phyloP scores from a whole-genome alignment of 352 stramenopile species.

The Phytophthora citrophthora region DNA sequence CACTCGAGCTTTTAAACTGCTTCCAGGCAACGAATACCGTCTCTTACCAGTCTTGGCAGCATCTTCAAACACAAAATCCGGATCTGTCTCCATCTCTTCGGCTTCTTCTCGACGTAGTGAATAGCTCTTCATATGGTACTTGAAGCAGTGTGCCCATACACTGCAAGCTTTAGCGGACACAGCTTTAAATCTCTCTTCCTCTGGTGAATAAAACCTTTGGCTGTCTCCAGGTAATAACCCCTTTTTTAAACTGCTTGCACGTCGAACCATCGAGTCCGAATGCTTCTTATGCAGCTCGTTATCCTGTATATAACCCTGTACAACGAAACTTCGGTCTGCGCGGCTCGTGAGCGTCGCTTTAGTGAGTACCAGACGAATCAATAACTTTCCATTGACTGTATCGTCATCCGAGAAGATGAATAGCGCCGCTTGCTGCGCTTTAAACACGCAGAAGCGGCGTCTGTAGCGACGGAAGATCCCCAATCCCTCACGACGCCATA shows the following conservation, averaged over 20 bases:
- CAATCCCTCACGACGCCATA: conserved; percentile 56
- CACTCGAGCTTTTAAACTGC: conserved; percentile 7
- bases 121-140: conserved; percentile 67
- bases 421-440: conserved; percentile 43
- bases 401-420: conserved; percentile 57
- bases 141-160: conserved; percentile 73
- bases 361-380: conserved; percentile 55
- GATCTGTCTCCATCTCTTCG: conserved; percentile 27
- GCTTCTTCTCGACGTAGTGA: conserved; percentile 11
- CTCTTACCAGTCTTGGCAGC: conserved; percentile 20
- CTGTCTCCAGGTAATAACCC: conserved; percentile 36
- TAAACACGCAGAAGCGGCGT: conserved; percentile 69
- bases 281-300: conserved; percentile 55
- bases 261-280: conserved; percentile 46
- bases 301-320: conserved; percentile 46
- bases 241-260: conserved; percentile 17
- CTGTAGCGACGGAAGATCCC: conserved; percentile 50
- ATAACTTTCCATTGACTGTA: conserved; percentile 42
- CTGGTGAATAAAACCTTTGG: conserved; percentile 48
- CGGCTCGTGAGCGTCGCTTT: conserved; percentile 46
- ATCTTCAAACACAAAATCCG: conserved; percentile 56
- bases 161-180: conserved; percentile 51
- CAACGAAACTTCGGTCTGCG: conserved; percentile 30
- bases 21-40: conserved; percentile 28
- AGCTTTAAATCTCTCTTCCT: conserved; percentile 52